Evolutionary conservation across 2,329 filamentous ascomycete genomes (phyloP).

Genomic region (Acarospora socialis): DNA sequence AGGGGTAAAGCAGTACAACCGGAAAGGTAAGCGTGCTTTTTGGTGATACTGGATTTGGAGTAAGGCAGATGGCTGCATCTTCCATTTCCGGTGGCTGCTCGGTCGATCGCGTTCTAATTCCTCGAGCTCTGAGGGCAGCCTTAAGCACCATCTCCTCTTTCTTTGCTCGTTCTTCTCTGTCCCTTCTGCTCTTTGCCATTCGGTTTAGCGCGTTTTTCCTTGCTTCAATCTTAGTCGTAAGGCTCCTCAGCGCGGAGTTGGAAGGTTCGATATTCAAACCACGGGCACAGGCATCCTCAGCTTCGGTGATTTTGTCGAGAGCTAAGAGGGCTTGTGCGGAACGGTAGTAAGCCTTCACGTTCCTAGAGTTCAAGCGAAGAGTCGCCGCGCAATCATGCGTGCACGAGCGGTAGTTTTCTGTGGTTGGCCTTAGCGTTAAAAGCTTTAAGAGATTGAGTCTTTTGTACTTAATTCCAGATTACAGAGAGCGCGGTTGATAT

Average conservation of each 20-base stretch:
- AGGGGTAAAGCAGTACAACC: constrained; percentile 70
- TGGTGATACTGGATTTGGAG: constrained; percentile 59
- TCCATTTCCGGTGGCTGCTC: constrained; percentile 71
- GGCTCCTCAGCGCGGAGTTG: constrained; percentile 51
- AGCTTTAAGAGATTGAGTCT: constrained; percentile 1
- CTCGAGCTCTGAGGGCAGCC: constrained; percentile 53
- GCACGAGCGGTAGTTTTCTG: constrained; percentile 74
- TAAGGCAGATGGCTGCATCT: constrained; percentile 58
- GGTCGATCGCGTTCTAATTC: constrained; percentile 53
- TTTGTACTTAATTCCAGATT: constrained; percentile 61
- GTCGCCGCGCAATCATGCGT: constrained; percentile 72
- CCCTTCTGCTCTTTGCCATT: constrained; percentile 43
- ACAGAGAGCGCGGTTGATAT: constrained; percentile 79
- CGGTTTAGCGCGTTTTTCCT: constrained; percentile 43
- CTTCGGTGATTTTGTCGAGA: constrained; percentile 65
- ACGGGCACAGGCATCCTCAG: constrained; percentile 60
- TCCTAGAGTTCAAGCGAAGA: constrained; percentile 61
- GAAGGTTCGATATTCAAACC: constrained; percentile 58
- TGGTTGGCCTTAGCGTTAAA: not conserved
- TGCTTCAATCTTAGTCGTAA: constrained; percentile 49
- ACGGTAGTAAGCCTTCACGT: constrained; percentile 85
- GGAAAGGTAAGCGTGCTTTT: constrained; percentile 62
- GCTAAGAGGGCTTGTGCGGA: constrained; percentile 64
- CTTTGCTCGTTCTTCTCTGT: constrained; percentile 29
- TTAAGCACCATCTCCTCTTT: constrained; percentile 48